Evolutionary conservation across 805 yeast genomes (phyloP).

Genomic region (Sugiyamaella marilandica): DNA sequence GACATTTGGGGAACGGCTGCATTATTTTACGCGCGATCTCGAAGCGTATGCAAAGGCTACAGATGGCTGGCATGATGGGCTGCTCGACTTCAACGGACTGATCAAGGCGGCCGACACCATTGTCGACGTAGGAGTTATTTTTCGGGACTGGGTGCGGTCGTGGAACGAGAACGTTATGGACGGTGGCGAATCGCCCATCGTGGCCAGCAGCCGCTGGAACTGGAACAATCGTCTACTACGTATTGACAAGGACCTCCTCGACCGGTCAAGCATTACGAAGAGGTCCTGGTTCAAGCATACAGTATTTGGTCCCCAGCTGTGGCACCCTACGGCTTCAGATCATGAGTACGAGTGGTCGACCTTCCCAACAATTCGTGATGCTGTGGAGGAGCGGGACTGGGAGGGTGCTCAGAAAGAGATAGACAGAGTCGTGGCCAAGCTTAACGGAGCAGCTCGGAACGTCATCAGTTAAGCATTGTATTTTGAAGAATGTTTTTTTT

Average conservation of each 20-base stretch:
- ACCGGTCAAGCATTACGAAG: constrained; percentile 40
- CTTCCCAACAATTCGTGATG: constrained; percentile 76
- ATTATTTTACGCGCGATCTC: constrained; percentile 44
- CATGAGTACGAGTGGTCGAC: constrained; percentile 48
- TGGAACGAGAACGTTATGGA: constrained; percentile 57
- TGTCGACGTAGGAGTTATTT: constrained; percentile 42
- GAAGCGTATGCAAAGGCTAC: constrained; percentile 26
- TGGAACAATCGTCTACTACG: constrained; percentile 68
- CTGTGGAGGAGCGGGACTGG: constrained; percentile 47
- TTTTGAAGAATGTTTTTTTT: not conserved
- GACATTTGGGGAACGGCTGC: constrained; percentile 43
- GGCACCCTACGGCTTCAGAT: constrained; percentile 45
- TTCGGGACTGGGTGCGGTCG: constrained; percentile 51
- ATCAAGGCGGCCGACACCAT: constrained; percentile 36
- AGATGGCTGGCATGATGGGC: constrained; percentile 12
- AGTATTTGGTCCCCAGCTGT: constrained; percentile 62
- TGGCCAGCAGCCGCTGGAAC: constrained; percentile 68
- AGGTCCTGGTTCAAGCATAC: constrained; percentile 66
- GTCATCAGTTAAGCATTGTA: not conserved
- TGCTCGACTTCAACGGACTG: constrained; percentile 31
- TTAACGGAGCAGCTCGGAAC: constrained; percentile 19
- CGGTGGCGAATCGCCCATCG: constrained; percentile 62
- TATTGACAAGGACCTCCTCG: constrained; percentile 51
- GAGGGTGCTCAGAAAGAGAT: constrained; percentile 43
- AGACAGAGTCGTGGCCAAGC: constrained; percentile 12